Base-by-base conservation (phyloP, 805 yeast species). In the Schwanniomyces polymorphus region DNA sequence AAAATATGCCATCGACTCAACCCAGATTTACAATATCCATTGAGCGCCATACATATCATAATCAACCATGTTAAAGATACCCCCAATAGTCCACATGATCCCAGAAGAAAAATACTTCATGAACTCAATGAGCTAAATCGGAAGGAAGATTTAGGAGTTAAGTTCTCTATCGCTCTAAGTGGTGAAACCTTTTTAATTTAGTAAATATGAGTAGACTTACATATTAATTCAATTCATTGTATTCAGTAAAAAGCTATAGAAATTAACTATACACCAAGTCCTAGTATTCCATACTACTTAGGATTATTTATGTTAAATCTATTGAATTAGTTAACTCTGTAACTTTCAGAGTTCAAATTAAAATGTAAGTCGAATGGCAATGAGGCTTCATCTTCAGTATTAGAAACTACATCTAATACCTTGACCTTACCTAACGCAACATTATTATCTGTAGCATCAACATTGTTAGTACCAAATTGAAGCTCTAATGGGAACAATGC, bases 401-500 rank as follows among this genome's bases (percentile, higher is more conserved):
- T 70, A 18, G 78, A 67, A 23, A 80, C 79, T 50, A 88, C 82
- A 49, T 79, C 84, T 37, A 78, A 67, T 40, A 89, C 81, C 53
- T 76, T 79, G 47, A 91, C 84, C 43, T 80, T 76, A 45, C 92
- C 89, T 52, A 88, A 76, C 18, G 85, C 81, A 27, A 53, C 52
- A 43, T 72, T 76, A 29, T 60, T 54, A 45, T 70, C 76, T 27
- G 63, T 67, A 27, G 76, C 70, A 14, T 67, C 70, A 18, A 77
- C 76, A 51, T 70, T 70, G 33, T 75, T 70, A 38, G 75, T 62
- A 35, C 74, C 74, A 70, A 91, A 88, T 42, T 75, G 68, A 34
- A 91, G 79, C 58, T 83, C 83, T 75, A 92, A 82, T 50, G 99
- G 99, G 87, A 91, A 92, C 58, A 92, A 74, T 10, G 82, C 78